Conservation (phyloP, 495 filamentous ascomycete genomes). For the Podospora sp. region DNA sequence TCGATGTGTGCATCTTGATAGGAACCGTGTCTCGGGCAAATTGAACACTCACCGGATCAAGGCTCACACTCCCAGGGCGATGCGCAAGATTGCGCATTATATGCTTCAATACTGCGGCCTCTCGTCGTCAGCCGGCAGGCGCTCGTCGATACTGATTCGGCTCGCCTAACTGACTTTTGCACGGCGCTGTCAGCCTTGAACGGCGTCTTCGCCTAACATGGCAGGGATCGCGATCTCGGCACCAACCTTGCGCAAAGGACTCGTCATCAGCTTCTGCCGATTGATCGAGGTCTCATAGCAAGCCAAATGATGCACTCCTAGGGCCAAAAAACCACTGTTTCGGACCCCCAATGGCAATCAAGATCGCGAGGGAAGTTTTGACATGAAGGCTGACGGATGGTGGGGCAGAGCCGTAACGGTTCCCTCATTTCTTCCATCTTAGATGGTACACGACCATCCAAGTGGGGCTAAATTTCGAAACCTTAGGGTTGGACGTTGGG, state of each 20-base stretch:
- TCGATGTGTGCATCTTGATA: background rate
- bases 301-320: no score
- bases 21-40: background rate
- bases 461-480: no score
- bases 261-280: background rate
- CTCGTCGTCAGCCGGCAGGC: background rate
- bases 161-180: background rate
- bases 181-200: background rate
- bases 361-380: no score
- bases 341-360: no score
- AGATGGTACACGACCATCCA: no score
- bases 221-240: background rate
- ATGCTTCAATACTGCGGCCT: constrained; percentile 24
- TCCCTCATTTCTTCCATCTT: no score
- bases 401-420: no score
- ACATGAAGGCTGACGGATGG: no score
- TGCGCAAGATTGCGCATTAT: constrained; percentile 22
- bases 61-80: background rate
- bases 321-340: no score
- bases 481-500: no score
- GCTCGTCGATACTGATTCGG: background rate
- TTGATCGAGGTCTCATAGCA: no score
- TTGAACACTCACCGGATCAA: background rate
- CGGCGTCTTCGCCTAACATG: background rate
- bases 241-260: background rate